Base-by-base conservation (phyloP, 1,139 yeast species). In the Zygoascus meyerae region DNA sequence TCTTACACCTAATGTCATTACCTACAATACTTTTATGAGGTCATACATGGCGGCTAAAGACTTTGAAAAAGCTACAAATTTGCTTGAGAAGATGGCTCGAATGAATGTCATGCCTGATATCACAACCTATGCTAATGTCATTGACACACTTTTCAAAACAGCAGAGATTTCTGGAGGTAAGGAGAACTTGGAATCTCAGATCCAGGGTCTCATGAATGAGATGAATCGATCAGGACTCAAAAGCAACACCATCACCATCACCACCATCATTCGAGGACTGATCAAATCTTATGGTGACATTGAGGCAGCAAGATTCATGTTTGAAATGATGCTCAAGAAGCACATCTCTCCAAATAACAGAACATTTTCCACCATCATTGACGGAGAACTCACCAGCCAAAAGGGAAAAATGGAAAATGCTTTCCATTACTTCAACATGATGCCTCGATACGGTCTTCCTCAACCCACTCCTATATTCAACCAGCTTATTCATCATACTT, bases 91-190 rank as follows among this genome's bases (percentile, higher is more conserved):
- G 29, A 65, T 75, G 67, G 48, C 54, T 4, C 51, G 56, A 7
- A 49, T 69, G 33, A 65, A 70, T n/a, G 66, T 82, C 33, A 61
- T 70, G 32, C 85, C 83, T 28, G 86, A 81, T 59, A 72, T 79
- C 44, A 80, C 79, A 12, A 82, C 92, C 1, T 78, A 79, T 62
- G 76, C 90, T n/a, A 75, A 75, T 34, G 66, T 83, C 31, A 72
- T 83, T 47, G 81, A 82, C 58, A 65, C 74, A 46, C 71, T 75
- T 55, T 72, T 82, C 66, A 79, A 77, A 60, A 54, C 42, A 15
- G 65, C 68, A 8, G 71, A 65, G 46, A 79, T 81, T 10, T 61
- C 69, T 46, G 62, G 66, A n/a, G 76, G 82, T 3, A 63, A 71
- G 34, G 66, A 69, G 8, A 59, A 68, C 10, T 61, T 74, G 34